A percentile compares a stretch with the other conserved stretches of the same genome.
These are phyloP conservation scores for Botrytis tulipae DNA, from an alignment of 2,329 filamentous ascomycete genomes.

Conservation along the genomic window DNA sequence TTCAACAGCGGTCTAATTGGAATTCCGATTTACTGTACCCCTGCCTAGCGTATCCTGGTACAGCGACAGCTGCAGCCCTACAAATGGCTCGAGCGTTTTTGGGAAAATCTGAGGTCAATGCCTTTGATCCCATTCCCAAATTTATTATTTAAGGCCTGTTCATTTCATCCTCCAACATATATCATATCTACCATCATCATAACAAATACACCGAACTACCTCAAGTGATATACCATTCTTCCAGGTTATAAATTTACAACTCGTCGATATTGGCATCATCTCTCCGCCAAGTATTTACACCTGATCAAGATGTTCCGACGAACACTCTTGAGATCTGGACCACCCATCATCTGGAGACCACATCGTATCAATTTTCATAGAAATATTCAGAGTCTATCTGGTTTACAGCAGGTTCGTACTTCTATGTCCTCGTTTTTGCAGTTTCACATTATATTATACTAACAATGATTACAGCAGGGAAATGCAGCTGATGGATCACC, in stretches of 20 bases:
- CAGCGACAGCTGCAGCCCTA: background rate
- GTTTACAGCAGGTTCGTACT: background rate
- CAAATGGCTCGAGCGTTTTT: background rate
- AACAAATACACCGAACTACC: background rate
- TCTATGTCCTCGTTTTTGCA: background rate
- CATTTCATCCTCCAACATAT: background rate
- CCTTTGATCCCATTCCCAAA: background rate
- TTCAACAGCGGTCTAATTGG: too few relatives aligned
- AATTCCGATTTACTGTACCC: background rate
- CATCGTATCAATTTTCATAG: background rate
- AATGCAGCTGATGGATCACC: background rate
- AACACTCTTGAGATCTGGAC: background rate
- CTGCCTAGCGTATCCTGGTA: background rate
- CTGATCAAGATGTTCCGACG: background rate
- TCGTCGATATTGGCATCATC: too few relatives aligned
- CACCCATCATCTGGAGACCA: background rate
- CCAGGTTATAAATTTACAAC: background rate
- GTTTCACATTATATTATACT: background rate
- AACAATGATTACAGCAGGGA: background rate
- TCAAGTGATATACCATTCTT: background rate
- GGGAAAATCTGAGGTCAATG: background rate
- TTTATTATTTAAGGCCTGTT: background rate
- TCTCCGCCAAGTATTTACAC: background rate
- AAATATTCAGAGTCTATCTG: background rate
- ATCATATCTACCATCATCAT: background rate